A percentile compares a stretch with the other conserved stretches of the same genome.
Evolutionary conservation across 2,329 filamentous ascomycete species (phyloP).

Genomic region (Fusarium sp.): DNA sequence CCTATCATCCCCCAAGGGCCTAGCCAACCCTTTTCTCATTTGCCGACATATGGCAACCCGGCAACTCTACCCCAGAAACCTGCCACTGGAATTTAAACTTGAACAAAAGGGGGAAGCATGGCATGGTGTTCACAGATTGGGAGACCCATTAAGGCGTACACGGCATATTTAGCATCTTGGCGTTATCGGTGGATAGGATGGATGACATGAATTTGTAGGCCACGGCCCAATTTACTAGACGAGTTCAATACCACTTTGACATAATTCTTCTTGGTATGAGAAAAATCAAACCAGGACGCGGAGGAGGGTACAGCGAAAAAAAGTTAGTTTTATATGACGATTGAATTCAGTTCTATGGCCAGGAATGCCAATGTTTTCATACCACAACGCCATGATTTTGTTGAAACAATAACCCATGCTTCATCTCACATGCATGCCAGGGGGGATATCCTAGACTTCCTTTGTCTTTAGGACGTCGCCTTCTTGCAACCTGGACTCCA

Average conservation of each 20-base stretch:
- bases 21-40: constrained; percentile 63
- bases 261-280: constrained; percentile 36
- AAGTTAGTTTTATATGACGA: constrained; percentile 47
- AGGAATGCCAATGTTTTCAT: constrained; percentile 50
- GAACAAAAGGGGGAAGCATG: constrained; percentile 45
- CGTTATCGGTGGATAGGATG: constrained; percentile 56
- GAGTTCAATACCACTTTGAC: constrained; percentile 49
- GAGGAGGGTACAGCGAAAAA: constrained; percentile 1
- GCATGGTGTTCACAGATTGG: constrained; percentile 47
- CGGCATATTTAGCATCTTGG: constrained; percentile 56
- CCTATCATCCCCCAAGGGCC: constrained; percentile 59
- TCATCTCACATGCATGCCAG: constrained; percentile 48
- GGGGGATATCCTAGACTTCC: constrained; percentile 42
- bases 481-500: constrained; percentile 40
- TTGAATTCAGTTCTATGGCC: constrained; percentile 54
- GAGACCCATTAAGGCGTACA: constrained; percentile 51
- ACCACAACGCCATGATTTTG: constrained; percentile 57
- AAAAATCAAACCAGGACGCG: constrained; percentile 4
- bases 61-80: constrained; percentile 72
- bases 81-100: constrained; percentile 60
- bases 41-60: constrained; percentile 70
- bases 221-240: constrained; percentile 48
- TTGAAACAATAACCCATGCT: constrained; percentile 52
- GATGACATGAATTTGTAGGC: constrained; percentile 51
- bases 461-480: constrained; percentile 38